phyloP scores from a whole-genome alignment of 208 protist genomes.

The Trypanosoma melophagium region DNA sequence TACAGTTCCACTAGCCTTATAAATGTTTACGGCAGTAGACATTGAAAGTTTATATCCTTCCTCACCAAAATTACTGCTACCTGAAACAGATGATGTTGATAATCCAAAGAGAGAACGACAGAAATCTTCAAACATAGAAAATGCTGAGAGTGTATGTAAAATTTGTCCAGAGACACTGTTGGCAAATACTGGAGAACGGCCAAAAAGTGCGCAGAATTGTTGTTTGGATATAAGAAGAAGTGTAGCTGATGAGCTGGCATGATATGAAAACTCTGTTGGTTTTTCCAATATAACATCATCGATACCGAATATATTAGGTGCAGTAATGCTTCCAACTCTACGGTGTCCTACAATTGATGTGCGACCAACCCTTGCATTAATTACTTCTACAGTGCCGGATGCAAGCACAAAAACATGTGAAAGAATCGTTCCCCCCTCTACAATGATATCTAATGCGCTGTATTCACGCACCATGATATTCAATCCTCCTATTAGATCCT shows the following conservation, averaged over 20 bases:
- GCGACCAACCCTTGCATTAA: slow-evolving; percentile 77
- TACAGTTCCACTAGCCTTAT: slow-evolving; percentile 49
- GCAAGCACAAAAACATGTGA: slow-evolving; percentile 81
- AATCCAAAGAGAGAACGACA: slow-evolving; percentile 72
- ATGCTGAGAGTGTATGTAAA: slow-evolving; percentile 67
- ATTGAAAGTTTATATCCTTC: slow-evolving; percentile 60
- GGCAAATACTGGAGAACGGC: slow-evolving; percentile 70
- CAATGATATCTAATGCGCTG: slow-evolving; percentile 77
- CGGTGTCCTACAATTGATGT: slow-evolving; percentile 70
- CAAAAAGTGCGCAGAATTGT: slow-evolving; percentile 62
- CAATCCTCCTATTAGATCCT: slow-evolving; percentile 51
- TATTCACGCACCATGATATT: slow-evolving; percentile 83
- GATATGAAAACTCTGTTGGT: slow-evolving; percentile 75
- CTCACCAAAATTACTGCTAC: slow-evolving; percentile 8
- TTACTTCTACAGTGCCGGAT: slow-evolving; percentile 80
- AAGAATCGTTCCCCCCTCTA: slow-evolving; percentile 63
- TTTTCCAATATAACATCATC: slow-evolving; percentile 79
- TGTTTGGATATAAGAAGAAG: slow-evolving; percentile 72
- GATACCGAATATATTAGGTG: slow-evolving; percentile 76
- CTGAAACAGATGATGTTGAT: slow-evolving; percentile 37
- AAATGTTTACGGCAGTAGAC: slow-evolving; percentile 47
- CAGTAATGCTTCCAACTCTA: slow-evolving; percentile 69
- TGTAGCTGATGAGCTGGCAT: slow-evolving; percentile 63
- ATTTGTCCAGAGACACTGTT: slow-evolving; percentile 76
- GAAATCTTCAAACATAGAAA: slow-evolving; percentile 72